Percentiles rank a stretch among this genome's conserved stretches.
phyloP scores from a whole-genome alignment of 2,329 filamentous ascomycete species.

The Aotearoamyces nothofagi region DNA sequence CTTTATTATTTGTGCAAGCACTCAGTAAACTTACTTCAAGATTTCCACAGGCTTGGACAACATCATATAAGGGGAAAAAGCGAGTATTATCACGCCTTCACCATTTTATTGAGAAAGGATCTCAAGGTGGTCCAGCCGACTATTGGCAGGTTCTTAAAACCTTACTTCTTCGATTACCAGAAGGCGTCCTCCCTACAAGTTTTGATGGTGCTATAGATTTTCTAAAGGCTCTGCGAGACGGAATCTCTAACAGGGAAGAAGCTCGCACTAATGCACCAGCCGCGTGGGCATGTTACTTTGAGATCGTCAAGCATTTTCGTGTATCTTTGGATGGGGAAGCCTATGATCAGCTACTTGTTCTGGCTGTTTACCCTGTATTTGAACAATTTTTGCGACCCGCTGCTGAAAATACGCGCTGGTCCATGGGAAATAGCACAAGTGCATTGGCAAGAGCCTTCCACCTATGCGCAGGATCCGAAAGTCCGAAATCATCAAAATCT shows the following conservation, averaged over 20 bases:
- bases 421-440: slow-evolving; percentile 6
- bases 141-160: slow-evolving; percentile 60
- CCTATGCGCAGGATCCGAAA: slow-evolving; percentile 25
- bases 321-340: slow-evolving; percentile 28
- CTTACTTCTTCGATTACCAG: slow-evolving; percentile 42
- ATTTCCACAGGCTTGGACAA: slow-evolving; percentile 61
- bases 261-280: slow-evolving; percentile 47
- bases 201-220: slow-evolving; percentile 42
- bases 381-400: slow-evolving; percentile 32
- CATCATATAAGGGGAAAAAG: slow-evolving; percentile 36
- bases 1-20: slow-evolving; percentile 52
- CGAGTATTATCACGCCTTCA: slow-evolving; percentile 41
- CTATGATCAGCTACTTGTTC: slow-evolving; percentile 27
- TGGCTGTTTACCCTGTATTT: slow-evolving; percentile 37
- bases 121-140: slow-evolving; percentile 54
- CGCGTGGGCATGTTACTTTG: slow-evolving; percentile 66
- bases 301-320: slow-evolving; percentile 39
- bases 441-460: slow-evolving; percentile 27
- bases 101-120: slow-evolving; percentile 67
- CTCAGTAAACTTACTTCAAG: slow-evolving; percentile 49
- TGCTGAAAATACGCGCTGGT: slow-evolving; percentile 9
- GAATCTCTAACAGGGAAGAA: slow-evolving; percentile 63
- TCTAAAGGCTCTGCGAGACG: slow-evolving; percentile 51
- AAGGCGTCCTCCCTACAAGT: slow-evolving; percentile 35
- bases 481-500: slow-evolving; percentile 27